phyloP scores from a whole-genome alignment of 1,139 yeast genomes.

The Ogataea hybrid region DNA sequence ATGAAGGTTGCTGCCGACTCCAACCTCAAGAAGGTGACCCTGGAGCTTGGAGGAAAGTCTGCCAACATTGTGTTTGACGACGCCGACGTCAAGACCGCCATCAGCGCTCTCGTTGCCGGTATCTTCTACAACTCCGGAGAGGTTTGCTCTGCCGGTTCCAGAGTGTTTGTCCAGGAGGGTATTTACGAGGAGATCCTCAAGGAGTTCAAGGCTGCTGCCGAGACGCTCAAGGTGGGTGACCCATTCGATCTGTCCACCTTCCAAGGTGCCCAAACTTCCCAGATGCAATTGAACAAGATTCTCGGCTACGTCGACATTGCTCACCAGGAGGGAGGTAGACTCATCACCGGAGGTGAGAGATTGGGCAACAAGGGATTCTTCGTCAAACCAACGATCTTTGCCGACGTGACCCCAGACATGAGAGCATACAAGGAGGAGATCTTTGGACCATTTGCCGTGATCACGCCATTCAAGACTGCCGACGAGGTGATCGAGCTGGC shows the following conservation, averaged over 20 bases:
- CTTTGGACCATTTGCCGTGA: conserved; percentile 82
- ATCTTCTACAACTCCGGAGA: conserved; percentile 84
- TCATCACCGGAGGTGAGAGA: conserved; percentile 78
- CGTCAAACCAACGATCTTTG: conserved; percentile 76
- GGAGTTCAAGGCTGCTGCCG: conserved; percentile 55
- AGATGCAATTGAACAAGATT: conserved; percentile 72
- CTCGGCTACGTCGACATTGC: conserved; percentile 71
- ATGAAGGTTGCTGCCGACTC: conserved; percentile 70
- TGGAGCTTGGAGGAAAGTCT: conserved; percentile 86
- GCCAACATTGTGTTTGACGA: conserved; percentile 78
- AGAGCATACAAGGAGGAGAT: conserved; percentile 77
- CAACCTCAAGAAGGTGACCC: conserved; percentile 73
- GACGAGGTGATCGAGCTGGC: conserved; percentile 72
- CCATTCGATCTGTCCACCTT: conserved; percentile 70
- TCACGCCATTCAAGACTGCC: conserved; percentile 66
- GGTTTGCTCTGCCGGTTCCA: conserved; percentile 86
- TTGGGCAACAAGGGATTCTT: conserved; percentile 69
- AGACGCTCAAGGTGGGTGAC: conserved; percentile 59
- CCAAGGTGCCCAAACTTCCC: conserved; percentile 88
- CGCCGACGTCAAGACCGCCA: conserved; percentile 64
- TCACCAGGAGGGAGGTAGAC: conserved; percentile 69
- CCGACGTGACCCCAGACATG: conserved; percentile 66
- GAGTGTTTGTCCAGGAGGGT: conserved; percentile 74
- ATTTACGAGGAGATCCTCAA: conserved; percentile 66
- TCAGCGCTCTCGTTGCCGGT: conserved; percentile 57